Conservation (phyloP, 2,329 filamentous ascomycete species). For the Aspergillus transmontanensis region DNA sequence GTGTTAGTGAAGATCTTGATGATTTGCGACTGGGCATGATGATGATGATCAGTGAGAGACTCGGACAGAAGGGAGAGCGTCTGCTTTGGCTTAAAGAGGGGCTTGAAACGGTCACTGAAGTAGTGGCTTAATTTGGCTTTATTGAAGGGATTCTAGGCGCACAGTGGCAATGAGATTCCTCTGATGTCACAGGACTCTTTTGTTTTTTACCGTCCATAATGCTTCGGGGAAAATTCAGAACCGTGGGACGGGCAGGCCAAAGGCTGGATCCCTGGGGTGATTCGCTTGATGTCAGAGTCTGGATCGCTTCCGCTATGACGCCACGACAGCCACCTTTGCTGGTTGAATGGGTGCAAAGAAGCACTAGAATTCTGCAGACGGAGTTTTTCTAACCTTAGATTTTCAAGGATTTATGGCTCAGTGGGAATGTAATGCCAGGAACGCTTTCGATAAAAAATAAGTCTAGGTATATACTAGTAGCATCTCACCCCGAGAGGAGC, state of each 20-base stretch:
- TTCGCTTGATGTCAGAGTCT: not conserved
- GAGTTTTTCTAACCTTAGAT: not conserved
- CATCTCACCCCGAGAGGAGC: not conserved
- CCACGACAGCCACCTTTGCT: not conserved
- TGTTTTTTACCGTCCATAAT: not conserved
- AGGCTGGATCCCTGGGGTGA: not conserved
- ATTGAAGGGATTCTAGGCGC: not conserved
- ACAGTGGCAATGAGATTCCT: not conserved
- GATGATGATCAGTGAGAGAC: not conserved
- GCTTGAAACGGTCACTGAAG: not conserved
- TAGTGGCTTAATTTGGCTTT: not conserved
- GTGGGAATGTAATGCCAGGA: not conserved
- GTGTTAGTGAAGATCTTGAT: not conserved
- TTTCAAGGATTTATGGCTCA: not conserved
- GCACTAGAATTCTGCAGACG: not conserved
- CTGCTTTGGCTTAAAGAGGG: not conserved
- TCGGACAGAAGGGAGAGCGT: not conserved
- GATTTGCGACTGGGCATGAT: slow-evolving; percentile 1
- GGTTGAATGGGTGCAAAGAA: not conserved
- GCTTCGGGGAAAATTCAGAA: not conserved
- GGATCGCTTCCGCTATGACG: slow-evolving; percentile 7
- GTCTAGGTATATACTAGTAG: too few relatives aligned
- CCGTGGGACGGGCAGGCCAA: not conserved
- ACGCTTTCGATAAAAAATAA: not conserved
- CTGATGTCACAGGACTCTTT: not conserved